Evolutionary conservation across 225 moss, liverwort and hornwort genomes (phyloP).

Genomic region (Pleurozium schreberi): DNA sequence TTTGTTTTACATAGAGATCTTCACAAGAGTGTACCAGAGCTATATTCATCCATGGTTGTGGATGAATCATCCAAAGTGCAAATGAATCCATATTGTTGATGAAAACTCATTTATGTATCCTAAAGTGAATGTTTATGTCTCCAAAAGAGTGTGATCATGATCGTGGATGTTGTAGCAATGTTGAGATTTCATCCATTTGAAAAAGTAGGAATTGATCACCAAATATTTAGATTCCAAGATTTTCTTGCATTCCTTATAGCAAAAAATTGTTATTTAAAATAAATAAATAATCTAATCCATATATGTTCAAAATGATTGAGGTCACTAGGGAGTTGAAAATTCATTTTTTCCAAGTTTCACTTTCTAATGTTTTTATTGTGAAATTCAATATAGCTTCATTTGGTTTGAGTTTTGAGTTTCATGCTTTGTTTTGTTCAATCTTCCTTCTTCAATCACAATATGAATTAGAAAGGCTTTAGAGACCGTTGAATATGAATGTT

Average conservation of each 20-base stretch:
- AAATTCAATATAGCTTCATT: neutral
- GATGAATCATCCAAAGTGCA: no score
- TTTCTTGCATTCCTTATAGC: neutral
- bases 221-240: neutral
- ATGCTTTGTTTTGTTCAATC: neutral
- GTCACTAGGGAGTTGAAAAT: neutral
- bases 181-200: neutral
- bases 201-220: neutral
- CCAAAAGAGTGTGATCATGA: no score
- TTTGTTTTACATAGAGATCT: no score
- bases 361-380: neutral
- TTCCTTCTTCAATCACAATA: fast-evolving
- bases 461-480: neutral
- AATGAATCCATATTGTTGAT: neutral
- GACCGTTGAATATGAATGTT: fast-evolving
- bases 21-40: neutral
- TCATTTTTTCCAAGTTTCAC: neutral
- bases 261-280: no score
- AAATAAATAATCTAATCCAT: no score
- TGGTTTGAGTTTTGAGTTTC: neutral
- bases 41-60: neutral
- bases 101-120: neutral
- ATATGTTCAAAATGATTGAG: no score
- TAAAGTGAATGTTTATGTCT: no score
- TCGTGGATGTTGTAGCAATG: no score